A percentile compares a stretch with the other conserved stretches of the same genome.
phyloP scores from a whole-genome alignment of 768 basidiomycete species.

The Pleurotus ostreatus region DNA sequence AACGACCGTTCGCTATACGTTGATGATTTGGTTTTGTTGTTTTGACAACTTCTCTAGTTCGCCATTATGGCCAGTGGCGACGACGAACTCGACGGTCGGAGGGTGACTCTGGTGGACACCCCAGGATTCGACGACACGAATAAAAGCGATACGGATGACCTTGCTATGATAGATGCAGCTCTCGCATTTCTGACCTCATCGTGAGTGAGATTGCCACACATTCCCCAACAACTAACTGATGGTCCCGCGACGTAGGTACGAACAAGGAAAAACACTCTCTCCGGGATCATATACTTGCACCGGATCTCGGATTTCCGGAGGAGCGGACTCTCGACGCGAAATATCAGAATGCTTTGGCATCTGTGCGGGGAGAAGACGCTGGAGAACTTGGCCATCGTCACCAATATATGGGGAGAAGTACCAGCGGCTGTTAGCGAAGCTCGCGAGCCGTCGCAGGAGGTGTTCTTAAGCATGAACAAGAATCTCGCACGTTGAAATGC shows the following conservation, averaged over 20 bases:
- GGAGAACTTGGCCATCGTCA: slow-evolving; percentile 43
- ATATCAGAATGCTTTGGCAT: slow-evolving; percentile 43
- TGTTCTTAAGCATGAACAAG: slow-evolving; percentile 32
- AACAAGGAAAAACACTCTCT: slow-evolving; percentile 21
- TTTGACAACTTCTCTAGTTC: slow-evolving; percentile 30
- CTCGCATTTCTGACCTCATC: slow-evolving; percentile 23
- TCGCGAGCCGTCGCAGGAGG: slow-evolving; percentile 34
- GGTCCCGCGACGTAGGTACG: slow-evolving; percentile 12
- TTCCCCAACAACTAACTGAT: neutral
- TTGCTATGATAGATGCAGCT: slow-evolving; percentile 40
- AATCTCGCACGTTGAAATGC: neutral
- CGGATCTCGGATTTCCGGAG: slow-evolving; percentile 49
- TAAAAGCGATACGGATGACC: slow-evolving; percentile 41
- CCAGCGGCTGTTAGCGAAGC: slow-evolving; percentile 26
- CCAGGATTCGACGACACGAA: slow-evolving; percentile 58
- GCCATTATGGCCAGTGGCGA: slow-evolving; percentile 51
- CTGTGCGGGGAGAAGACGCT: slow-evolving; percentile 42
- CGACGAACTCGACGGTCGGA: slow-evolving; percentile 32
- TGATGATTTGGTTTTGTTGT: neutral
- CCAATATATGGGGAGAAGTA: slow-evolving; percentile 44
- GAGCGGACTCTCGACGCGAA: slow-evolving; percentile 38
- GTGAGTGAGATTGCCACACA: slow-evolving; percentile 8
- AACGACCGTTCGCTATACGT: no score
- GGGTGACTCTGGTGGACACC: slow-evolving; percentile 50
- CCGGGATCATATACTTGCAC: slow-evolving; percentile 46